Percentiles rank a stretch among this genome's conserved stretches.
Conservation (phyloP, 495 filamentous ascomycete species). For the Podospora sp. region DNA sequence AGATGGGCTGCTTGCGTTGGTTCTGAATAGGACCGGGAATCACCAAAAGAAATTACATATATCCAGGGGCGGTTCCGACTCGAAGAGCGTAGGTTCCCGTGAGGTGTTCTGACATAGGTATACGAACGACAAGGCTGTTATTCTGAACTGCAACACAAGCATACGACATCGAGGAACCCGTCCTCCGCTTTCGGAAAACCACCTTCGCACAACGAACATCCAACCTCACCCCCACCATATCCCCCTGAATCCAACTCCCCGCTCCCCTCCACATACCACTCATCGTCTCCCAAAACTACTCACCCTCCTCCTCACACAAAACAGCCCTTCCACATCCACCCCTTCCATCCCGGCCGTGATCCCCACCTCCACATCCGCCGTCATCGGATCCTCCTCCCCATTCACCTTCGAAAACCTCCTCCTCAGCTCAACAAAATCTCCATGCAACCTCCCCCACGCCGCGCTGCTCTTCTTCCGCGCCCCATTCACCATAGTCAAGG, state of each 20-base stretch:
- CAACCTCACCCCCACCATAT: no score
- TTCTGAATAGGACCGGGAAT: constrained; percentile 11
- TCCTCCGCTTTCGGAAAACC: no score
- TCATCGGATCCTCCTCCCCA: background rate
- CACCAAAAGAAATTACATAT: background rate
- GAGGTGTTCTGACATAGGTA: background rate
- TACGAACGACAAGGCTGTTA: no score
- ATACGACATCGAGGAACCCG: no score
- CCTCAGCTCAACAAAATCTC: constrained; percentile 20
- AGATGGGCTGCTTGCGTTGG: constrained; percentile 25
- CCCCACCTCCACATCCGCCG: constrained; percentile 13
- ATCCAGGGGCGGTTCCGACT: background rate
- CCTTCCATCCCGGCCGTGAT: background rate
- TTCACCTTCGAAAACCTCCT: constrained; percentile 15
- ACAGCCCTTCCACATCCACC: no score
- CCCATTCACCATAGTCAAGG: constrained; percentile 7
- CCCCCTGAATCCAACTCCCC: no score
- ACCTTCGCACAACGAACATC: no score
- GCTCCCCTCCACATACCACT: no score
- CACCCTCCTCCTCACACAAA: constrained; percentile 8
- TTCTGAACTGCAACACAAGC: no score
- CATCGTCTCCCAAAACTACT: background rate
- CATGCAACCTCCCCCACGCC: constrained; percentile 17
- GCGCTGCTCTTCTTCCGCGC: constrained; percentile 21
- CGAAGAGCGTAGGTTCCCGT: background rate